Conservation (phyloP, 2,329 filamentous ascomycete genomes). For the Neofusicoccum sp. region DNA sequence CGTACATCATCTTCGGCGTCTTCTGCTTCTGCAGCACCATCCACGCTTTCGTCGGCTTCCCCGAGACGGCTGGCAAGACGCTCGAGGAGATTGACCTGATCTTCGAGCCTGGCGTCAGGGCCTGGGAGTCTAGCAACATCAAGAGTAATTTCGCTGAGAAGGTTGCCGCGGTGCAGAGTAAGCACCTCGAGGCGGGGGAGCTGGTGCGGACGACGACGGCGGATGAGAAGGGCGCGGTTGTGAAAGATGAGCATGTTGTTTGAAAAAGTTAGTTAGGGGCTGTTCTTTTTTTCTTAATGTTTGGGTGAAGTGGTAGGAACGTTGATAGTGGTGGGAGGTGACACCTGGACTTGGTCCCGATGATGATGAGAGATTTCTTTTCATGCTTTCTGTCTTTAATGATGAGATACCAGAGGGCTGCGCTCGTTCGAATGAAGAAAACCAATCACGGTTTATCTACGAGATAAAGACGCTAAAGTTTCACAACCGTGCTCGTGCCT, state of each 20-base stretch:
- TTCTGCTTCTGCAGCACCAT: slow-evolving; percentile 42
- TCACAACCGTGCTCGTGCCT: too few species aligned
- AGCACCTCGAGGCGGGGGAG: slow-evolving; percentile 1
- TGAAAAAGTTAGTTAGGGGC: background rate
- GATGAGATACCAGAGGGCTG: slow-evolving; percentile 5
- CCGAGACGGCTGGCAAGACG: slow-evolving; percentile 45
- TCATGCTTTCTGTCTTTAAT: background rate
- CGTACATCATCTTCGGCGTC: slow-evolving; percentile 45
- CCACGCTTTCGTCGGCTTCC: slow-evolving; percentile 43
- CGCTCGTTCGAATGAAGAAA: background rate
- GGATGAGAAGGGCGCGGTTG: slow-evolving; percentile 5
- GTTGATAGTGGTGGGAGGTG: too few species aligned
- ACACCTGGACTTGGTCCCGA: background rate
- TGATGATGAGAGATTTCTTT: background rate
- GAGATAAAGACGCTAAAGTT: too few species aligned
- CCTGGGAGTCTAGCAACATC: slow-evolving; percentile 33
- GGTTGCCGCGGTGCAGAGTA: slow-evolving; percentile 18
- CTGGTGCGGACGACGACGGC: background rate
- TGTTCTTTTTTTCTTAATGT: too few species aligned
- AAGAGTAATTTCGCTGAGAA: slow-evolving; percentile 13
- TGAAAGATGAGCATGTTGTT: background rate
- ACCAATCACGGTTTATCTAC: background rate
- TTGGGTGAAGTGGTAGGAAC: background rate
- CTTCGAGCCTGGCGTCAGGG: slow-evolving; percentile 40
- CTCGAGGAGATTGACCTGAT: slow-evolving; percentile 46